Percentiles rank a stretch among this genome's conserved stretches.
Conservation (phyloP, 805 yeast genomes). For the Starmerella etchellsii region DNA sequence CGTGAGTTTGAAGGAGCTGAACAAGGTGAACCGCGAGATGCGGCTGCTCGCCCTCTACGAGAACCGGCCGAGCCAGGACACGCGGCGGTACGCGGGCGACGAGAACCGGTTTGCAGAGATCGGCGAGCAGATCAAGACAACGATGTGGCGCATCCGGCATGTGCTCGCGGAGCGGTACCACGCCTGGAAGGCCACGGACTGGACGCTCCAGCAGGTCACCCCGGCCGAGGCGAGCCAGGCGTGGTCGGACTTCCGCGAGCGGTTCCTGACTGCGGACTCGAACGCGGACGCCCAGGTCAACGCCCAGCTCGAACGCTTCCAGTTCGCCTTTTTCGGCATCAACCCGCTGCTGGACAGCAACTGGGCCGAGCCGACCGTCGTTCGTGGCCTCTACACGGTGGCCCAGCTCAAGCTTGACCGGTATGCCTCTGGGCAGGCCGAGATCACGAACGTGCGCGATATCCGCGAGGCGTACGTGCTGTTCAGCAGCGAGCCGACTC, state of each 20-base stretch:
- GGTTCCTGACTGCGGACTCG: conserved; percentile 44
- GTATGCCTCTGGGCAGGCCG: conserved; percentile 29
- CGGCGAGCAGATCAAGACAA: conserved; percentile 37
- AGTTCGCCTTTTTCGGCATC: conserved; percentile 74
- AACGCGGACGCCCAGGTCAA: conserved; percentile 47
- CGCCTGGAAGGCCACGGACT: conserved; percentile 46
- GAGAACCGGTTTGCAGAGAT: conserved; percentile 24
- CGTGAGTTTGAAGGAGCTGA: conserved; percentile 68
- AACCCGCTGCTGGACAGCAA: conserved; percentile 53
- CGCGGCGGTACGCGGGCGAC: conserved; percentile 7
- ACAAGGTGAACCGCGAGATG: conserved; percentile 61
- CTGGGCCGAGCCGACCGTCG: conserved; percentile 44
- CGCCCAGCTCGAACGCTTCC: conserved; percentile 64
- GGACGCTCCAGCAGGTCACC: conserved; percentile 11
- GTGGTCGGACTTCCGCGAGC: conserved; percentile 42
- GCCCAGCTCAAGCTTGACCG: conserved; percentile 55
- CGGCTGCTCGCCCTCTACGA: conserved; percentile 38
- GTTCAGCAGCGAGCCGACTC: conserved; percentile 35
- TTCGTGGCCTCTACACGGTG: conserved; percentile 54
- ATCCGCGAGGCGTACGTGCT: conserved; percentile 37
- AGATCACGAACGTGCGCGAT: conserved; percentile 21
- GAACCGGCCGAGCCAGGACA: conserved; percentile 19
- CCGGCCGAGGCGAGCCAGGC: conserved; percentile 34
- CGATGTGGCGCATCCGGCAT: conserved; percentile 73
- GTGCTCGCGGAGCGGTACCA: conserved; percentile 77